Conservation (phyloP, 306 rosid genomes). For the Cucurbita moschata region DNA sequence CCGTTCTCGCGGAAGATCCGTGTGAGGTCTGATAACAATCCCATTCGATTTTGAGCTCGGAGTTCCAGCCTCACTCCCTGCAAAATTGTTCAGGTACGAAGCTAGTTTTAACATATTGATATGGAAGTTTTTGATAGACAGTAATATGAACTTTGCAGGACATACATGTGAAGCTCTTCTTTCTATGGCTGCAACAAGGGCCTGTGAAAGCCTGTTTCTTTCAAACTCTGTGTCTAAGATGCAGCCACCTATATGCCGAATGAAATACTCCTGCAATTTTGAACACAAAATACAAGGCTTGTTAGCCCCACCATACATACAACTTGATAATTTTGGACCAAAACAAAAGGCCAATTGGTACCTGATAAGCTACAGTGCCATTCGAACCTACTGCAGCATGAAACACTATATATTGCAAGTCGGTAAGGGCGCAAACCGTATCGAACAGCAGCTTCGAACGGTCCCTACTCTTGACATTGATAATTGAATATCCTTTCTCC, state of each 20-base stretch:
- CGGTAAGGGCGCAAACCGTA: slow-evolving; percentile 64
- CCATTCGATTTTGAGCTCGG: slow-evolving; percentile 37
- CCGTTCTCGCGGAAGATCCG: slow-evolving; percentile 61
- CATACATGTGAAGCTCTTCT: slow-evolving; percentile 71
- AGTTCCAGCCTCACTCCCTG: slow-evolving; percentile 63
- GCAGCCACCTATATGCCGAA: slow-evolving; percentile 36
- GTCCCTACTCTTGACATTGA: slow-evolving; percentile 49
- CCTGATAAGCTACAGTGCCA: slow-evolving; percentile 64
- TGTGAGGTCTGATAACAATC: slow-evolving; percentile 49
- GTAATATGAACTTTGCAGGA: background rate
- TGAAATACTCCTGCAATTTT: slow-evolving; percentile 50
- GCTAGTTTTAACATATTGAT: background rate
- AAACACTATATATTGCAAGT: slow-evolving; percentile 59
- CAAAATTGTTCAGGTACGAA: background rate
- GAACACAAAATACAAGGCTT: background rate
- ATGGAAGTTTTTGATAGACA: background rate
- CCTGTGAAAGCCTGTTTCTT: slow-evolving; percentile 34
- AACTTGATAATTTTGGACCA: background rate
- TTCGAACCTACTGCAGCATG: slow-evolving; percentile 71
- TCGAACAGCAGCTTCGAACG: slow-evolving; percentile 73
- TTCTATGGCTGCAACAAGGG: slow-evolving; percentile 69
- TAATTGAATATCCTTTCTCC: slow-evolving; percentile 62
- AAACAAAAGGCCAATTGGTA: slow-evolving; percentile 1
- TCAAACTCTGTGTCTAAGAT: slow-evolving; percentile 30
- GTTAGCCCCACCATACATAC: background rate